A percentile compares a stretch with the other conserved stretches of the same genome.
These are phyloP conservation scores for Corymbia maculata DNA, from an alignment of 345 rosid genomes.

Conservation along the genomic window DNA sequence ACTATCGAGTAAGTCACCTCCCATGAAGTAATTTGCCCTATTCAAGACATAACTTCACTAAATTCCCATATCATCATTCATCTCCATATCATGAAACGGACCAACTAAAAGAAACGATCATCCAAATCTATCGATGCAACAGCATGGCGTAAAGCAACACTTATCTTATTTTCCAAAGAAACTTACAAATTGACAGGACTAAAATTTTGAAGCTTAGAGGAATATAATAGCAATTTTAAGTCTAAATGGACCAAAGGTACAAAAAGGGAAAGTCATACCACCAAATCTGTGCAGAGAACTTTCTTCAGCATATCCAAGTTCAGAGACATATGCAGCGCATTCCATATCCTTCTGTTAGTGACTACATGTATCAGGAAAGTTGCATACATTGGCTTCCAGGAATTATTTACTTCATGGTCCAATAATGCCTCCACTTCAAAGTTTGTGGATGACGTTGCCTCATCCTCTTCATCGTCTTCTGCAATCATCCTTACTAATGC, in stretches of 20 bases:
- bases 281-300: constrained; percentile 3
- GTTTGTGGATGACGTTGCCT: neutral
- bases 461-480: neutral
- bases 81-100: neutral
- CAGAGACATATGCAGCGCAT: constrained; percentile 10
- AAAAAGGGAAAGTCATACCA: constrained; percentile 8
- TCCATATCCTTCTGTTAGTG: constrained; percentile 27
- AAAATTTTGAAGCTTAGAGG: neutral
- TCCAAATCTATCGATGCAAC: neutral
- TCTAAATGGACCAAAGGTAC: neutral
- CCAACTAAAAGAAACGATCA: neutral
- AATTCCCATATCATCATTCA: neutral
- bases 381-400: constrained; percentile 9
- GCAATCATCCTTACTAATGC: constrained; percentile 3
- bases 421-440: constrained; percentile 8
- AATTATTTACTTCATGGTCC: neutral
- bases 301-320: constrained; percentile 12
- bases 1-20: neutral
- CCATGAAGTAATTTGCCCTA: neutral
- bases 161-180: neutral
- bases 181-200: fast-evolving
- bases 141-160: neutral
- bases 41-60: neutral
- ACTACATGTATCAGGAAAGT: constrained; percentile 14
- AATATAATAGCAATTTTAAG: neutral